Conservation (phyloP, 1,139 yeast species). For the Saccharomycopsis hybrid region DNA sequence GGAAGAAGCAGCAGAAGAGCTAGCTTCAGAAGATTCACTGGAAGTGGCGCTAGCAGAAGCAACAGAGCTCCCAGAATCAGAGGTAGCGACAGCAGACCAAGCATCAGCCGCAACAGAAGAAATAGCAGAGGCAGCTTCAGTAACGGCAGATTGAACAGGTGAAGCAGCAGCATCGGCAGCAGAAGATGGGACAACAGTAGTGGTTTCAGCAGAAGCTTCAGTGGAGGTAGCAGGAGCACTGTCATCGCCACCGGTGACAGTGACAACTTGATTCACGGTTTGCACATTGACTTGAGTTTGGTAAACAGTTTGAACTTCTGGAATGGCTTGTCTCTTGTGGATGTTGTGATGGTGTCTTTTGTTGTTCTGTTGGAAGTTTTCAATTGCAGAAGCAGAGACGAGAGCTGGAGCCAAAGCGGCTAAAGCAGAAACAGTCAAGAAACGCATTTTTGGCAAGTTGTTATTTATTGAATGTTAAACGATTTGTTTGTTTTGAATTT, state of each 20-base stretch:
- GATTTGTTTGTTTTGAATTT: too few relatives aligned
- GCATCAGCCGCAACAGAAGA: slow-evolving; percentile 26
- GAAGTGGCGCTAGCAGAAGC: slow-evolving; percentile 24
- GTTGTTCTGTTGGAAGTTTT: not conserved
- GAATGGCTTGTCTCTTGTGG: slow-evolving; percentile 10
- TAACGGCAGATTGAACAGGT: slow-evolving; percentile 12
- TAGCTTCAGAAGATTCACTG: slow-evolving; percentile 22
- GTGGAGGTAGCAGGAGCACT: slow-evolving; percentile 31
- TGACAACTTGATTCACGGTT: slow-evolving; percentile 17
- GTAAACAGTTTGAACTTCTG: slow-evolving; percentile 2
- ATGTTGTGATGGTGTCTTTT: slow-evolving; percentile 1
- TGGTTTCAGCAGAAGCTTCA: slow-evolving; percentile 29
- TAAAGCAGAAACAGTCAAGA: slow-evolving; percentile 4
- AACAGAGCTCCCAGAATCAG: slow-evolving; percentile 24
- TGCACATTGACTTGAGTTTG: slow-evolving; percentile 13
- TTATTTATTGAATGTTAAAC: too few relatives aligned
- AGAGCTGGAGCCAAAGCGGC: slow-evolving; percentile 5
- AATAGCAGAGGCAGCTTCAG: slow-evolving; percentile 17
- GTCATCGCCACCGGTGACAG: slow-evolving; percentile 18
- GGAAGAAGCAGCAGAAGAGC: slow-evolving; percentile 26
- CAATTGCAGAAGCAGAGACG: slow-evolving; percentile 8
- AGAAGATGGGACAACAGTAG: slow-evolving; percentile 21
- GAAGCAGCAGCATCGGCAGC: slow-evolving; percentile 22
- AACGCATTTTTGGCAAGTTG: slow-evolving; percentile 2
- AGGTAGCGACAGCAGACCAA: slow-evolving; percentile 30